Conservation (phyloP, 2,329 filamentous ascomycete species). For the Stagonosporopsis rhizophila region DNA sequence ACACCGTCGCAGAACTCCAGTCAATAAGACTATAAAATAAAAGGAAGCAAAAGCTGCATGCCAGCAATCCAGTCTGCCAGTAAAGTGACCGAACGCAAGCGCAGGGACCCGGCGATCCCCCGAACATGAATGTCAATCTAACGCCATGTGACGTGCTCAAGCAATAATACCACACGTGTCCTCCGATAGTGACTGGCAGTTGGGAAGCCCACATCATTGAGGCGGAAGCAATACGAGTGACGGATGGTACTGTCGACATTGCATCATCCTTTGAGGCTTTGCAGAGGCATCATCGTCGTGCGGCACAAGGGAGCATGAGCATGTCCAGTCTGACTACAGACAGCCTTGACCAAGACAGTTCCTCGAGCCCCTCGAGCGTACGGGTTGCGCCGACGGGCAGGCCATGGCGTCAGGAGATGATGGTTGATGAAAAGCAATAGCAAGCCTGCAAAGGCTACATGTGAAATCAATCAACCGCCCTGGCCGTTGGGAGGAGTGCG, state of each 20-base stretch:
- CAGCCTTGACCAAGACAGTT: neutral
- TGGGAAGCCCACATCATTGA: neutral
- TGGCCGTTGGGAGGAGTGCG: slow-evolving; percentile 49
- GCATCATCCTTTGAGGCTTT: neutral
- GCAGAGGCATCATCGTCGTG: neutral
- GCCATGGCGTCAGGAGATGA: neutral
- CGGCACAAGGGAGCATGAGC: no score
- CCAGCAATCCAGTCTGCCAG: neutral
- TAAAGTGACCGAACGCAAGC: neutral
- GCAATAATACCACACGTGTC: neutral
- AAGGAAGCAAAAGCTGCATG: slow-evolving; percentile 2
- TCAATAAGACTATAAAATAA: slow-evolving; percentile 11
- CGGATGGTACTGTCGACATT: neutral
- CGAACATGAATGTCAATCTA: neutral
- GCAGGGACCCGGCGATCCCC: neutral
- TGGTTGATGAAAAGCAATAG: slow-evolving; percentile 5
- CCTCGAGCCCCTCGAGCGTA: neutral
- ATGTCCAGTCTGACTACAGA: neutral
- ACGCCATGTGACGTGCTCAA: neutral
- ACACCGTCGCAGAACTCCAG: slow-evolving; percentile 1
- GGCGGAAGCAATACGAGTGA: slow-evolving; percentile 7
- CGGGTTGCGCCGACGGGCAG: neutral
- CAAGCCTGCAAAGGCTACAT: slow-evolving; percentile 5
- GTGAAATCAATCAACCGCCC: slow-evolving; percentile 42
- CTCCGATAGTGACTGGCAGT: neutral